Evolutionary conservation across 163 green algal species (phyloP), one percentile per base, ranked within the genome.

Genomic region (Chlamydomonas reinhardtii): DNA sequence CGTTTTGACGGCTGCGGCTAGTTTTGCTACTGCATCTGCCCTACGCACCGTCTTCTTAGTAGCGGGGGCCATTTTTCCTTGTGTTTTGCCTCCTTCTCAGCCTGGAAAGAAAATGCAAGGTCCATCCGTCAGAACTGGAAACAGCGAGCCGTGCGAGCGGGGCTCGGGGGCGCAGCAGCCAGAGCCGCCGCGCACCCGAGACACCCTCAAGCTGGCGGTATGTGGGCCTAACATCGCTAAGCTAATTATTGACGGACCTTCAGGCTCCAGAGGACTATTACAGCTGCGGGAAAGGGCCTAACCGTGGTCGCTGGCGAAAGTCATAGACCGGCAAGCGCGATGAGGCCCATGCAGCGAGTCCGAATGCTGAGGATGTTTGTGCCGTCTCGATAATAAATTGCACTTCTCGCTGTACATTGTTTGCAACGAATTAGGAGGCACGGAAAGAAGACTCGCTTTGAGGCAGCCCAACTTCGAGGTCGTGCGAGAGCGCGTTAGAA

Each of bases 51-150:
- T 34, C 54, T 72, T 74, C 83, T 83, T 84, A 43, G 75, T 80
- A 73, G 66, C 71, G 75, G 85, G 77, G 73, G 78, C 85, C 85
- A 90, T 90, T 90, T 90, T 86, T 83, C 34, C 61, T 89, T 35
- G 59, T 75, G 61, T 88, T 77, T 73, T 76, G 82, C 72, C 85
- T 90, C 85, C 85, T 90, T 90, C 85, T 90, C 78, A 90, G 85
- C 85, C 85, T 90, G 78, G 65, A 29, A 52, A 34, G n/a, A 83
- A 81, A 48, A 77, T 56, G 48, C 29, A 73, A 48, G 37, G 56
- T 74, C 68, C 66, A 78, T 69, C 69, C 52, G 65, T 84, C 43
- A 84, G 65, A 70, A 37, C 39, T 76, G 59, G 14, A 75, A 56
- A 66, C 61, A n/a, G 48, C 16, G 37, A n/a, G 48, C 31, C 48